These are phyloP conservation scores for Daldinia sp. DNA, from an alignment of 2,329 filamentous ascomycete genomes.

Conservation along the genomic window DNA sequence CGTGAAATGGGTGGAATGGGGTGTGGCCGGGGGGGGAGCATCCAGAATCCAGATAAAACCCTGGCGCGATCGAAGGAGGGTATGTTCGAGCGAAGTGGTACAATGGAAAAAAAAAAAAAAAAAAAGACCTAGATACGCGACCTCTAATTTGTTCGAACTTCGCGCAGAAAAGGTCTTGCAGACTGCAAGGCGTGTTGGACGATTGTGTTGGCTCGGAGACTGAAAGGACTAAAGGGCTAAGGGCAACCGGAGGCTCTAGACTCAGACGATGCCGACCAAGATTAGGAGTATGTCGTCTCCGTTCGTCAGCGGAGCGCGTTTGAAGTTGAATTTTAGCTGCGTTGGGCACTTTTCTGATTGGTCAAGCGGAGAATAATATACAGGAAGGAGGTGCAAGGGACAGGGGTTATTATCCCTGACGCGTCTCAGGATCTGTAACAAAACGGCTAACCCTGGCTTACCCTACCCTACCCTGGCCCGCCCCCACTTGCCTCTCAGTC, in stretches of 20 bases:
- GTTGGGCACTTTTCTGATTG: constrained; percentile 31
- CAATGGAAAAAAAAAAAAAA: no score
- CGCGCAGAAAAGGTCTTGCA: constrained; percentile 3
- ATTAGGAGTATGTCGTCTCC: constrained; percentile 43
- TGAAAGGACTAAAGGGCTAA: constrained; percentile 2
- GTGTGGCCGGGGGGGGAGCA: constrained; percentile 30
- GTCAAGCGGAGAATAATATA: constrained; percentile 33
- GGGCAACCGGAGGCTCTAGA: constrained; percentile 20
- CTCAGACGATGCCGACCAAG: constrained; percentile 31
- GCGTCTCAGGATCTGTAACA: constrained; percentile 40
- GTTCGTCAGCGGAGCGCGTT: constrained; percentile 52
- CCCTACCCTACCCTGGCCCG: background rate
- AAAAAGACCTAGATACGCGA: constrained; percentile 4
- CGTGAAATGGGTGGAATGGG: no score
- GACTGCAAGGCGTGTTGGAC: constrained; percentile 17
- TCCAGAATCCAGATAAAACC: constrained; percentile 44
- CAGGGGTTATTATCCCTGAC: constrained; percentile 33
- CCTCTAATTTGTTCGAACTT: constrained; percentile 18
- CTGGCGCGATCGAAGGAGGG: constrained; percentile 40
- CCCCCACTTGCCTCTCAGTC: constrained; percentile 20
- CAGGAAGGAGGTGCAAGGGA: constrained; percentile 35
- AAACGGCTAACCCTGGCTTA: constrained; percentile 21
- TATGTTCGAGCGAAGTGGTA: constrained; percentile 38
- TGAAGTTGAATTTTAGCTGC: constrained; percentile 52
- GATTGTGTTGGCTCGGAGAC: constrained; percentile 14